These are phyloP conservation scores for Scheffersomyces spartinae DNA, from an alignment of 805 yeast species.

Conservation along the genomic window DNA sequence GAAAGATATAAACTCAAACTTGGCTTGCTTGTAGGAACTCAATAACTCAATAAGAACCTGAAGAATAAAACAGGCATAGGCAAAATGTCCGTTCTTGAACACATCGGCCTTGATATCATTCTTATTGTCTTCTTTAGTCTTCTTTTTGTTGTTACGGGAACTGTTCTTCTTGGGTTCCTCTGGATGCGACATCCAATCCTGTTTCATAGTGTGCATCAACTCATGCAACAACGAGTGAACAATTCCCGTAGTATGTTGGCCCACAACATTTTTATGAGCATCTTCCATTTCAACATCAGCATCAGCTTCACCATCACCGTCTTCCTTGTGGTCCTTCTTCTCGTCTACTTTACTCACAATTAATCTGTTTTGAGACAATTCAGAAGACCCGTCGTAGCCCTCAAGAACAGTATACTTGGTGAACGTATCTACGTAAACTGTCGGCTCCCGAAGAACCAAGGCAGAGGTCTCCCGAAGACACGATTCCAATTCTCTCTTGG, in stretches of 20 bases:
- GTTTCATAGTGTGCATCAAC: conserved; percentile 37
- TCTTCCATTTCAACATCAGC: conserved; percentile 20
- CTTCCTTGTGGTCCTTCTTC: conserved; percentile 6
- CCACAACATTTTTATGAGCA: conserved; percentile 4
- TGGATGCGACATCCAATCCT: conserved; percentile 25
- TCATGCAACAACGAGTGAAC: conserved; percentile 54
- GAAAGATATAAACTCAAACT: conserved; percentile 71
- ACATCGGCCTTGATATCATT: conserved; percentile 19
- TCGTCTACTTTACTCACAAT: conserved; percentile 4
- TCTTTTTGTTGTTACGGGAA: conserved; percentile 6
- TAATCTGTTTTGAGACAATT: conserved; percentile 2
- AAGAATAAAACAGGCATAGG: conserved; percentile 57
- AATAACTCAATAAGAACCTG: conserved; percentile 60
- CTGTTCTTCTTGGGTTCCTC: neutral
- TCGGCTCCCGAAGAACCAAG: conserved; percentile 38
- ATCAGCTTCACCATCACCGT: conserved; percentile 6
- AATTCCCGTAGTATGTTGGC: conserved; percentile 36
- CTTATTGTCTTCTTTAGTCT: conserved; percentile 10
- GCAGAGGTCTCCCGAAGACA: conserved; percentile 40
- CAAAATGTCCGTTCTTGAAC: conserved; percentile 43
- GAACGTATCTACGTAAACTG: conserved; percentile 33
- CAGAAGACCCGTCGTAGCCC: conserved; percentile 28
- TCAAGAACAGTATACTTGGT: conserved; percentile 31
- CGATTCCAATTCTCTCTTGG: conserved; percentile 32
- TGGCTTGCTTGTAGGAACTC: conserved; percentile 69